Base-by-base conservation (phyloP, 495 filamentous ascomycete species). In the Aspergillus homomorphus region DNA sequence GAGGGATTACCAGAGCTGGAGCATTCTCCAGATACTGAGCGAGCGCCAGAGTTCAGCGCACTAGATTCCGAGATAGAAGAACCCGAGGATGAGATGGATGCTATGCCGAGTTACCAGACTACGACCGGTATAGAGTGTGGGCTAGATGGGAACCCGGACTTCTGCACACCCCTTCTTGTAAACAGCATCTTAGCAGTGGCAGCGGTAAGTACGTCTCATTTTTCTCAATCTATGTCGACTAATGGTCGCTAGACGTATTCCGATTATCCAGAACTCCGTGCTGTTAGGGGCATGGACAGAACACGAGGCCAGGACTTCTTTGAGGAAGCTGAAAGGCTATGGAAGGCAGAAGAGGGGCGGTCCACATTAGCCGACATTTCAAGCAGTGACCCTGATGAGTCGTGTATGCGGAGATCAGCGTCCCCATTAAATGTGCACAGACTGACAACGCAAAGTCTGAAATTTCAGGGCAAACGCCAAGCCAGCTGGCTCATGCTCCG, bases 241-340 rank as follows among this genome's bases (percentile, higher is more conserved):
- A 28, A 66, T 45, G 1, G 10, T 61, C 2, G 22, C 26, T 46
- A 76, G 73, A 60, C 58, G 15, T 68, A 74, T 53, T 81, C 84
- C 4, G 74, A 84, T 55, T 77, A 82, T 50, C 67, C 79, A 1
- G 80, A 82, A 8, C 66, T 87, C 4, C 61, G 71, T 20, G 66
- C 67, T 18, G 45, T 64, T 28, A 54, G 59, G 8, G 65, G 62
- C 1, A 57, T 74, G 48, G 38, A 57, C n/a, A 62, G 63, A 26
- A 70, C 69, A n/a, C 63, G 67, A 23, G 74, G 74, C 0, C 56
- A 66, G 22, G 51, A 59, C 9, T 77, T 77, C 23, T 66, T 69
- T 24, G 26, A 53, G 1, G 74, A 76, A 58, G 73, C 74, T 22
- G 69, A 77, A 57, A 57, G 59, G 41, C 38, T 73, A 38, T 72